These are phyloP conservation scores for Saccharata proteae DNA, from an alignment of 2,329 filamentous ascomycete species.

Conservation along the genomic window DNA sequence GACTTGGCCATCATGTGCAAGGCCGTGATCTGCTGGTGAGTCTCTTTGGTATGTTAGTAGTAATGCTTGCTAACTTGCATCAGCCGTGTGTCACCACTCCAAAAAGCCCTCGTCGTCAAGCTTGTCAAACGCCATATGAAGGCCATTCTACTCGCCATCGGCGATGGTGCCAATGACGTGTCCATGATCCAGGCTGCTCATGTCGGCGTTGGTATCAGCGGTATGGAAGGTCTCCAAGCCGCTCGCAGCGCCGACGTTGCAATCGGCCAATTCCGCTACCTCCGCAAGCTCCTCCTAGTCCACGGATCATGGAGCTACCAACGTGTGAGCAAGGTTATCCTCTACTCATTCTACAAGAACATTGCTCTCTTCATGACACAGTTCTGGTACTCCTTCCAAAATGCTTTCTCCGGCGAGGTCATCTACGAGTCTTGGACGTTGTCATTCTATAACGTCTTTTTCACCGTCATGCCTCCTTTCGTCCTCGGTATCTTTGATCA, in stretches of 20 bases:
- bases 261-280: constrained; percentile 89
- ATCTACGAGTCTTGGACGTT: constrained; percentile 99
- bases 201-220: constrained; percentile 94
- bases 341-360: constrained; percentile 99
- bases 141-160: constrained; percentile 85
- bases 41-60: constrained; percentile 7
- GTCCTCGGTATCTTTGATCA: constrained; percentile 96
- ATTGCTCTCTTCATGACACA: constrained; percentile 98
- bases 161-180: constrained; percentile 97
- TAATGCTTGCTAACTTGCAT: constrained; percentile 9
- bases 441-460: constrained; percentile 99
- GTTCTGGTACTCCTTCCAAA: constrained; percentile 97
- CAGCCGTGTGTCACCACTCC: constrained; percentile 87
- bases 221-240: constrained; percentile 91
- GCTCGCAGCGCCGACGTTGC: constrained; percentile 91
- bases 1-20: constrained; percentile 94
- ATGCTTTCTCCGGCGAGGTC: constrained; percentile 92
- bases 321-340: constrained; percentile 87
- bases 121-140: constrained; percentile 92
- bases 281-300: constrained; percentile 86
- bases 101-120: constrained; percentile 96
- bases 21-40: constrained; percentile 81
- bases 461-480: constrained; percentile 85
- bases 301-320: constrained; percentile 98
- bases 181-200: constrained; percentile 99